A percentile compares a stretch with the other conserved stretches of the same genome.
phyloP scores from a whole-genome alignment of 2,329 filamentous ascomycete species.

The Colletotrichum eleusines region DNA sequence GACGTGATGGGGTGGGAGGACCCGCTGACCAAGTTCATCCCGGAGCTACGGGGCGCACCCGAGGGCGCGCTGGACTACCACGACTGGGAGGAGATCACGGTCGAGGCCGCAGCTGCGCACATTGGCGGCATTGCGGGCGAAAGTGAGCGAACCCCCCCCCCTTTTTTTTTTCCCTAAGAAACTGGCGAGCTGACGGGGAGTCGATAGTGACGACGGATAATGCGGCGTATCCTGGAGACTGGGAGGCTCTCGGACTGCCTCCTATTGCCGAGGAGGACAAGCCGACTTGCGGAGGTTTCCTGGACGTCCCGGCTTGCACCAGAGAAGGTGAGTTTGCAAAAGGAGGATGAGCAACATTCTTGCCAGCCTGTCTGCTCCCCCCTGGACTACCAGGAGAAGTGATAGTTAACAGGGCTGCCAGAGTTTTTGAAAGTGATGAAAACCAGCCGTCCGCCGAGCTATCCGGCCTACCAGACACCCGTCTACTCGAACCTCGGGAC shows the following conservation, averaged over 20 bases:
- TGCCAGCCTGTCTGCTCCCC: neutral
- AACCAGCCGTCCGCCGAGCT: slow-evolving; percentile 52
- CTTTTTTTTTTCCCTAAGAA: neutral
- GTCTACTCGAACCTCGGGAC: slow-evolving; percentile 64
- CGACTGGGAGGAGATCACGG: slow-evolving; percentile 61
- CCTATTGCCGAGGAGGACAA: slow-evolving; percentile 46
- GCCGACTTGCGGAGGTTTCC: slow-evolving; percentile 52
- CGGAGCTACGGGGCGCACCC: slow-evolving; percentile 49
- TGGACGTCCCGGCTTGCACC: slow-evolving; percentile 49
- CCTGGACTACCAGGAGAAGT: neutral
- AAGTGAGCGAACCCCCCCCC: slow-evolving; percentile 45
- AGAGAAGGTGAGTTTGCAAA: slow-evolving; percentile 42
- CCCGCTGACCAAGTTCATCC: slow-evolving; percentile 60
- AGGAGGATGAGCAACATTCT: neutral
- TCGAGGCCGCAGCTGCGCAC: slow-evolving; percentile 59
- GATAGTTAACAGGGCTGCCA: neutral
- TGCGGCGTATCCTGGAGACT: slow-evolving; percentile 46
- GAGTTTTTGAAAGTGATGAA: slow-evolving; percentile 48
- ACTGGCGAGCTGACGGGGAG: slow-evolving; percentile 11
- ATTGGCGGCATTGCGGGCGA: slow-evolving; percentile 57
- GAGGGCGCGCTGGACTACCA: slow-evolving; percentile 50
- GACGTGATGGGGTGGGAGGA: slow-evolving; percentile 49
- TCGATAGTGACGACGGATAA: slow-evolving; percentile 51
- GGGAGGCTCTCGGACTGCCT: slow-evolving; percentile 51
- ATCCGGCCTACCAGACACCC: slow-evolving; percentile 57